These are phyloP conservation scores for Pythium pectinolyticum DNA, from an alignment of 352 stramenopile genomes.

Conservation along the genomic window DNA sequence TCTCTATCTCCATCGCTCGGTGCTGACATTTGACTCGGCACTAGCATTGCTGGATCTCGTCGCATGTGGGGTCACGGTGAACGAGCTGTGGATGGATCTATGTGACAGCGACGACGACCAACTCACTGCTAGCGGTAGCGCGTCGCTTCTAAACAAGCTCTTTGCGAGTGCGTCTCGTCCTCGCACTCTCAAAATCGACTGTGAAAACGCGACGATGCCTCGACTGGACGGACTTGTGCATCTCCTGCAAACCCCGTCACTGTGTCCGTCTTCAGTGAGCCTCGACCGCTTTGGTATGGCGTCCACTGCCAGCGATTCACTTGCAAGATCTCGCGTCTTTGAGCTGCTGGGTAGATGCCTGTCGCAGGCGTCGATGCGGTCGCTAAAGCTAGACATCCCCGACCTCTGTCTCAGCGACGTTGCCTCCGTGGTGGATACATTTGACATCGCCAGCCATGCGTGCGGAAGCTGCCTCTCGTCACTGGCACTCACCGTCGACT, in stretches of 20 bases:
- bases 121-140: slow-evolving; percentile 1
- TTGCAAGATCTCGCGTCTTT: neutral
- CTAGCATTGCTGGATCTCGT: slow-evolving; percentile 1
- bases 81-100: slow-evolving; percentile 20
- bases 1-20: slow-evolving; percentile 6
- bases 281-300: slow-evolving; percentile 3
- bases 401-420: neutral
- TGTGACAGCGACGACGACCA: slow-evolving; percentile 8
- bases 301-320: too few species aligned
- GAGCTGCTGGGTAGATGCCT: slow-evolving; percentile 6
- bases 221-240: neutral
- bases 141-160: slow-evolving; percentile 11
- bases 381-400: slow-evolving; percentile 16
- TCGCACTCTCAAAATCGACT: slow-evolving; percentile 8
- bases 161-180: neutral
- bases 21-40: slow-evolving; percentile 11
- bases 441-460: neutral
- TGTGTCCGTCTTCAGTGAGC: neutral
- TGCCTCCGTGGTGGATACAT: neutral
- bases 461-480: neutral
- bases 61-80: neutral
- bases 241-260: neutral
- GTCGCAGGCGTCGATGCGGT: neutral
- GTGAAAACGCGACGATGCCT: slow-evolving; percentile 2
- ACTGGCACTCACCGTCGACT: slow-evolving; percentile 9